Evolutionary conservation across 495 filamentous ascomycete genomes (phyloP), one percentile per base, ranked within the genome.

Genomic region (Daldinia decipiens): DNA sequence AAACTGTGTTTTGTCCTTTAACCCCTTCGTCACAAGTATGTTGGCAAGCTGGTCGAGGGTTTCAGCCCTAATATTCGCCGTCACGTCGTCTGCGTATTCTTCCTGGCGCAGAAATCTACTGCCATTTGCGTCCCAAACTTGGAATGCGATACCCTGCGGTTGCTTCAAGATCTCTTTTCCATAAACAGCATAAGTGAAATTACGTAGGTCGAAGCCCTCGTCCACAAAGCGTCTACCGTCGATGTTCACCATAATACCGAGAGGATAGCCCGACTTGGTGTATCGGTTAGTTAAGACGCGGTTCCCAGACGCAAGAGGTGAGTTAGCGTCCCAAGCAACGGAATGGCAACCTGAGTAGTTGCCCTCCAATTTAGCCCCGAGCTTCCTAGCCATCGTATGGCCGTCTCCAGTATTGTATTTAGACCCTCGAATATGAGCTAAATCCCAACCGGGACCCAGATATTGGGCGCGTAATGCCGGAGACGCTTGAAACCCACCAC

Each of bases 191-290:
- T 90, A 91, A 0, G 88, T 91, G 68, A 84, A 90, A 68, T 90
- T 90, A 5, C 88, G 79, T 60, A 88, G 73, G 71, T 91, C 88
- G 12, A 82, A 70, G 5, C 88, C 88, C 66, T 91, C 88, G 69
- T 91, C 88, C 1, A 90, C 86, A 68, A 90, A 90, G 13, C 88
- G 76, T 32, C 82, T 73, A 1, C 89, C 89, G 1, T 84, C 68
- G 0, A 74, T 55, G 60, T 91, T 90, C 12, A 90, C 54, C 85
- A 89, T 90, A 4, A 91, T 59, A 0, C 88, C 89, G 0, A 91
- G 77, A 2, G 89, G 89, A 62, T 90, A 91, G 4, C 89, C 89
- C 15, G 83, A 87, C 67, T 90, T 91, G 5, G 89, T 91, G 72
- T 84, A 91, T 74, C 88, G 82, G 59, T 91, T 91, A 47, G 87